phyloP scores from a whole-genome alignment of 768 basidiomycete species.

The Mycena capillaripes region DNA sequence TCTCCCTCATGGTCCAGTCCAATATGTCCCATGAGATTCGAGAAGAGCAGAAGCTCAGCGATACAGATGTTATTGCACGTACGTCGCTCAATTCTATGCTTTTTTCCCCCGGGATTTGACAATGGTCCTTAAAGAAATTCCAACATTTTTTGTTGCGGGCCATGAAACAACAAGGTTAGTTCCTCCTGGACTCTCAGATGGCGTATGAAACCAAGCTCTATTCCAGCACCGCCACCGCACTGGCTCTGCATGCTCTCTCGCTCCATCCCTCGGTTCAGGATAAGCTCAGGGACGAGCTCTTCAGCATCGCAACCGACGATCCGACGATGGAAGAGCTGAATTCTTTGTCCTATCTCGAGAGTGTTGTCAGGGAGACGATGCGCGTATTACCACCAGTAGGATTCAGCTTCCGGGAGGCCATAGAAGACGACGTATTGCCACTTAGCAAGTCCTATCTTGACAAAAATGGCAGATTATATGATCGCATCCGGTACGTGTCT shows the following conservation, averaged over 20 bases:
- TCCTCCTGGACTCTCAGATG: background rate
- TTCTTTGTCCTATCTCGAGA: slow-evolving; percentile 59
- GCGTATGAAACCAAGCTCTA: too few relatives aligned
- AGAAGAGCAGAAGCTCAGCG: slow-evolving; percentile 65
- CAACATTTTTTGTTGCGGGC: slow-evolving; percentile 72
- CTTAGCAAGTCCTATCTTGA: slow-evolving; percentile 4
- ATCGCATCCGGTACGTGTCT: background rate
- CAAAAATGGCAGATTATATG: background rate
- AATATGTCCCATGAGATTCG: slow-evolving; percentile 75
- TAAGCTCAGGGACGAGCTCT: slow-evolving; percentile 12
- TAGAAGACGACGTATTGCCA: slow-evolving; percentile 21
- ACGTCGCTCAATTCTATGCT: slow-evolving; percentile 32
- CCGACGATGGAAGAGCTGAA: slow-evolving; percentile 26
- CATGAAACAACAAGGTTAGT: slow-evolving; percentile 45
- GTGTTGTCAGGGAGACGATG: slow-evolving; percentile 10
- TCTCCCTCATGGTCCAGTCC: slow-evolving; percentile 72
- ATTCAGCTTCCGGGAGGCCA: slow-evolving; percentile 6
- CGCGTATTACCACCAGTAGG: background rate
- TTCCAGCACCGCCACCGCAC: slow-evolving; percentile 10
- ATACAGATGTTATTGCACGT: slow-evolving; percentile 73
- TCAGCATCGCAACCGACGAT: background rate
- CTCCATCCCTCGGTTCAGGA: slow-evolving; percentile 3
- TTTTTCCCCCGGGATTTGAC: too few relatives aligned
- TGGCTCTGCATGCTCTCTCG: slow-evolving; percentile 15
- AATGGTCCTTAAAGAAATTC: too few relatives aligned